Conservation (phyloP, 257 asterid species). For the Salvia hispanica region DNA sequence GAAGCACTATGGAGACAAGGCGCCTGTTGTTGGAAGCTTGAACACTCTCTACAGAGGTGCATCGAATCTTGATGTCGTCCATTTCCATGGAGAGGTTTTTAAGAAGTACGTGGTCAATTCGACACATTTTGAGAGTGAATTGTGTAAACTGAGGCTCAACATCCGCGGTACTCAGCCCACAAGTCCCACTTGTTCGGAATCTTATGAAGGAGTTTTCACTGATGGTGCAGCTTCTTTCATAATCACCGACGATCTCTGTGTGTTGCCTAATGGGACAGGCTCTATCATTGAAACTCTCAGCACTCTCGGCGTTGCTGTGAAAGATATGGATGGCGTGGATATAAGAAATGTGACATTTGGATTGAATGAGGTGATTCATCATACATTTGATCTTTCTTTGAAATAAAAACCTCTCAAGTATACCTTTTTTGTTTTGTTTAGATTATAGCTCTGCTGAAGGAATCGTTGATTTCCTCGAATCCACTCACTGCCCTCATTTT, state of each 20-base stretch:
- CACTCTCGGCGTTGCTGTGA: background rate
- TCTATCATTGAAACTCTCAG: slow-evolving; percentile 11
- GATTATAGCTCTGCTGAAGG: slow-evolving; percentile 20
- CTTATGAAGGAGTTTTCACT: slow-evolving; percentile 27
- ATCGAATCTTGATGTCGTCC: background rate
- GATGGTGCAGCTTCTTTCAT: background rate
- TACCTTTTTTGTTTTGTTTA: background rate
- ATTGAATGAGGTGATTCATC: slow-evolving; percentile 15
- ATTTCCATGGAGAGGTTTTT: slow-evolving; percentile 17
- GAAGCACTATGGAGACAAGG: slow-evolving; percentile 16
- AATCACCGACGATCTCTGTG: slow-evolving; percentile 23
- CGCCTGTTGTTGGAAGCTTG: slow-evolving; percentile 26
- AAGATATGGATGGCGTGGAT: slow-evolving; percentile 7
- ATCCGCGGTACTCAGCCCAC: background rate
- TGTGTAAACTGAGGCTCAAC: background rate
- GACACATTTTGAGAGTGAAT: too few species aligned
- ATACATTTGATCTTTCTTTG: background rate
- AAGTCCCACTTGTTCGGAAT: background rate
- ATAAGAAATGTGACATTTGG: background rate
- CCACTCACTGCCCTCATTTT: slow-evolving; percentile 12
- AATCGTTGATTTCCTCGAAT: background rate
- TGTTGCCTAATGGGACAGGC: slow-evolving; percentile 18
- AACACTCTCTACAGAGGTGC: slow-evolving; percentile 20
- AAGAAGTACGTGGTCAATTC: slow-evolving; percentile 24
- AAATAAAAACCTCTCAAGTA: background rate